phyloP scores from a whole-genome alignment of 1,284 basidiomycete genomes.

The Pyrrhoderma noxium region DNA sequence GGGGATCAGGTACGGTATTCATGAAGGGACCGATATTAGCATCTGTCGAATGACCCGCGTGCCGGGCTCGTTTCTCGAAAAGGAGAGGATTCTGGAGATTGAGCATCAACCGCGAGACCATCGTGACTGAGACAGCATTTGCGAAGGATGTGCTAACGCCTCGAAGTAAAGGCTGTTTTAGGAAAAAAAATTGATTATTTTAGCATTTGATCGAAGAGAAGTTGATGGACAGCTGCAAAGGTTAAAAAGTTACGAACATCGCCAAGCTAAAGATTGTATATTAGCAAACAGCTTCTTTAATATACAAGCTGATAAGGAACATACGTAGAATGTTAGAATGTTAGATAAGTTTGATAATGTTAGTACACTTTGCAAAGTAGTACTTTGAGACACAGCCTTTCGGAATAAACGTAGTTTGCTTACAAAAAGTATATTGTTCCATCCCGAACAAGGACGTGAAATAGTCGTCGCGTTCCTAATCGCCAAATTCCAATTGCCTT shows the following conservation, averaged over 20 bases:
- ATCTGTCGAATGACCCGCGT: no score
- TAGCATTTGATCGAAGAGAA: background rate
- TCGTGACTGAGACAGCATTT: conserved; percentile 11
- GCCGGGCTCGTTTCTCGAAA: background rate
- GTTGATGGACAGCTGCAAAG: no score
- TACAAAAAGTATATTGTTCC: conserved; percentile 17
- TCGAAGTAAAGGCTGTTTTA: conserved; percentile 5
- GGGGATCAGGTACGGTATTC: conserved; percentile 1
- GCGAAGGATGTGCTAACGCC: conserved; percentile 16
- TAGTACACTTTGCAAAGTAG: background rate
- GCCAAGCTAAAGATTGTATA: conserved; percentile 3
- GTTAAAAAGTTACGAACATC: background rate
- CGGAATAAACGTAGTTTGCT: background rate
- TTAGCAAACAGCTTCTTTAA: background rate
- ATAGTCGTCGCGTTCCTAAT: conserved; percentile 6
- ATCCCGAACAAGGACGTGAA: conserved; percentile 15
- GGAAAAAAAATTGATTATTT: background rate
- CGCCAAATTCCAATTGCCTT: conserved; percentile 29
- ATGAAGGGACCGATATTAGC: conserved; percentile 2
- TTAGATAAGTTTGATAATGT: background rate
- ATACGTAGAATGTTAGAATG: background rate
- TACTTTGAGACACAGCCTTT: background rate
- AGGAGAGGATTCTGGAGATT: conserved; percentile 14
- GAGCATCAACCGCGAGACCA: conserved; percentile 16
- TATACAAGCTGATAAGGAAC: background rate